These are phyloP conservation scores for Dryas drummondii DNA, from an alignment of 306 rosid species.

Conservation along the genomic window DNA sequence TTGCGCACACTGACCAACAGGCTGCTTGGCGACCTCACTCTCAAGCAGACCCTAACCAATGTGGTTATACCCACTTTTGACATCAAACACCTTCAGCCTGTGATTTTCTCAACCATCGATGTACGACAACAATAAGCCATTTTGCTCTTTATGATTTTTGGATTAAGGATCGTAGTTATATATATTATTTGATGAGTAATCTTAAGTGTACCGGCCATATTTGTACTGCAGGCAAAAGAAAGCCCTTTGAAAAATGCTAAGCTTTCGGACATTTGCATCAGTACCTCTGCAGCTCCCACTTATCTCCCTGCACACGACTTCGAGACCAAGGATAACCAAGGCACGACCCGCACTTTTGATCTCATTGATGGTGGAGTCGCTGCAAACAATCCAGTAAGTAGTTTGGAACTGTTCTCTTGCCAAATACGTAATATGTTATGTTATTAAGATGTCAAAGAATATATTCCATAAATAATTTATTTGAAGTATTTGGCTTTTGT, in stretches of 20 bases:
- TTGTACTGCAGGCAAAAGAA: slow-evolving; percentile 28
- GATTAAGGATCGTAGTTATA: too few relatives aligned
- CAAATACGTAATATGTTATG: background rate
- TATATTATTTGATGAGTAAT: too few relatives aligned
- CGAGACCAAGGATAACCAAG: slow-evolving; percentile 22
- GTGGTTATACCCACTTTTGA: slow-evolving; percentile 45
- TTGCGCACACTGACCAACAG: slow-evolving; percentile 6
- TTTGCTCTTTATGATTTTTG: background rate
- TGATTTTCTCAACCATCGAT: slow-evolving; percentile 40
- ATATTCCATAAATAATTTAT: too few relatives aligned
- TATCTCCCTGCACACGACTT: slow-evolving; percentile 43
- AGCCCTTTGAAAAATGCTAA: slow-evolving; percentile 27
- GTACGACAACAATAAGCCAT: slow-evolving; percentile 18
- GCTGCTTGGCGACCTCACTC: slow-evolving; percentile 30
- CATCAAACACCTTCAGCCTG: slow-evolving; percentile 45
- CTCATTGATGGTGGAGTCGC: slow-evolving; percentile 49
- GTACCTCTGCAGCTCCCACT: slow-evolving; percentile 54
- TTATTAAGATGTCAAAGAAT: too few relatives aligned
- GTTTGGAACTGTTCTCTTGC: too few relatives aligned
- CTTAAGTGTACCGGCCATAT: background rate
- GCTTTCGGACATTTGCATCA: slow-evolving; percentile 37
- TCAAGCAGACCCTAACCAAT: slow-evolving; percentile 24
- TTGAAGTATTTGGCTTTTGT: background rate
- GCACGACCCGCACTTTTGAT: slow-evolving; percentile 26
- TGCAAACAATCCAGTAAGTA: slow-evolving; percentile 46